Base-by-base conservation (phyloP, 192 early-diverging fungal species). In the Rhizophagus sp. region DNA sequence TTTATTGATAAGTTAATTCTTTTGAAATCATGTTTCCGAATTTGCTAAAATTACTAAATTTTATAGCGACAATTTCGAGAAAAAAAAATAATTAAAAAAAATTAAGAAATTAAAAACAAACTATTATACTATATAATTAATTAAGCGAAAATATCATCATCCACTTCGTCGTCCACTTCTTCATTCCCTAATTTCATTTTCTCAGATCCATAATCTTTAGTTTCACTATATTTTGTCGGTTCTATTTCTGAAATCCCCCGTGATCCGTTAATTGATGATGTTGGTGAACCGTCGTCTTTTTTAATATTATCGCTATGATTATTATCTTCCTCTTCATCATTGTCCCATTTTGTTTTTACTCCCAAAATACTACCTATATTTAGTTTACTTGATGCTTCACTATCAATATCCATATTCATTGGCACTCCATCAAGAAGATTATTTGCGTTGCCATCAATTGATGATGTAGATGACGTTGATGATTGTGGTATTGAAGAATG, bases 321-420 rank as follows among this genome's bases (percentile, higher is more conserved):
- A 65, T 65, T 10, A 66, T 66, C 64, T 15, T 66, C 64, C 17
- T 66, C 64, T 15, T 66, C 64, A 15, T 66, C 64, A 33, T 66
- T 30, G 13, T 66, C 64, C 64, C 64, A 66, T 30, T 27, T 66
- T 30, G 64, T 66, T 66, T 9, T 66, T 25, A 66, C 15, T 15
- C 64, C 25, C 12, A 66, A 66, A 8, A 66, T 33, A 33, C 64
- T 27, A 33, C 64, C 64, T 30, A 22, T 66, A 33, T 10, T 66
- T 66, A 15, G 15, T 66, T 66, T 25, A 33, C 7, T 25, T 66
- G 64, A 33, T 25, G 64, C 5, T 30, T 66, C 64, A 66, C 30
- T 15, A 33, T 66, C 64, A 66, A 66, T 25, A 30, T 27, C 64
- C 24, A 66, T 66, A 33, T 66, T 66, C 13, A 30, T 33, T 30